Conservation (phyloP, 371 early-diverging fungal species). For the Fennellomyces sp. region DNA sequence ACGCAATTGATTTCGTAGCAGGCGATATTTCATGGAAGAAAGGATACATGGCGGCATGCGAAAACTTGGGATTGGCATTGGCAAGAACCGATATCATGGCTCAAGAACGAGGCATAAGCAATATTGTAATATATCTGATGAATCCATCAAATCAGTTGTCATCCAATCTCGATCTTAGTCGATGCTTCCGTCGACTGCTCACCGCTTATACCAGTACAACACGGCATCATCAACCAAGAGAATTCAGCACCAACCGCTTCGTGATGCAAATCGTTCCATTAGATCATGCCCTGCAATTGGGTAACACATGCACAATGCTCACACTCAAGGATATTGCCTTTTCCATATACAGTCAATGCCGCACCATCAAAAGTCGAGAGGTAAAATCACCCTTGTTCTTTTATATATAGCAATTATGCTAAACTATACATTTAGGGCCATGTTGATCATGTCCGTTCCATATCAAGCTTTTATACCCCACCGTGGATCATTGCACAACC, state of each 20-base stretch:
- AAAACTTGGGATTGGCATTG: constrained; percentile 45
- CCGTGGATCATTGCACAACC: constrained; percentile 54
- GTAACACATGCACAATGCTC: constrained; percentile 46
- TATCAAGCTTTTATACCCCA: constrained; percentile 44
- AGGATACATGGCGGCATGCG: constrained; percentile 54
- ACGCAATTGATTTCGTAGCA: neutral
- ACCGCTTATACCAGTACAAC: neutral
- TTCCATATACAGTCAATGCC: constrained; percentile 62
- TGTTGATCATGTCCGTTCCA: neutral
- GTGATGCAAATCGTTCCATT: constrained; percentile 56
- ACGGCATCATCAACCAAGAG: constrained; percentile 25
- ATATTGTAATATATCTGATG: constrained; percentile 62
- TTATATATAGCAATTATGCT: neutral
- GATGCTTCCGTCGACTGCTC: constrained; percentile 44
- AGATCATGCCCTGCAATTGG: constrained; percentile 51
- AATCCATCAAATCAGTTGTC: constrained; percentile 57
- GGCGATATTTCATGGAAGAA: constrained; percentile 21
- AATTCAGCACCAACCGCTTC: constrained; percentile 7
- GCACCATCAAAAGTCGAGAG: neutral
- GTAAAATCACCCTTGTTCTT: neutral
- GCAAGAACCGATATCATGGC: constrained; percentile 16
- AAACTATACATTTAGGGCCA: neutral
- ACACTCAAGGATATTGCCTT: constrained; percentile 67
- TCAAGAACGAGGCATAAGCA: constrained; percentile 18
- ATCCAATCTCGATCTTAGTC: constrained; percentile 54